These are phyloP conservation scores for Xerocomellus amylosporus DNA, from an alignment of 768 basidiomycete genomes.

Conservation along the genomic window DNA sequence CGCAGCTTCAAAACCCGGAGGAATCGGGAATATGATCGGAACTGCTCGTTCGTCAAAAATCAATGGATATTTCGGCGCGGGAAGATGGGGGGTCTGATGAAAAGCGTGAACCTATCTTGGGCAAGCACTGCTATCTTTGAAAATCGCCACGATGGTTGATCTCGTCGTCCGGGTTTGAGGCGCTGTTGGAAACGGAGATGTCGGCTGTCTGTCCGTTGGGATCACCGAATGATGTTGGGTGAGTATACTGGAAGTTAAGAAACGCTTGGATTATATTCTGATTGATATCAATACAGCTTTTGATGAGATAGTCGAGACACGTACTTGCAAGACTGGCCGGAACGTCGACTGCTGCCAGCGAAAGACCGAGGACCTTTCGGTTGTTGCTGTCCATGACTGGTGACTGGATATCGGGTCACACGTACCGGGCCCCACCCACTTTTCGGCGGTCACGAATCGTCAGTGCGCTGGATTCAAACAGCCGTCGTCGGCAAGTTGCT, in stretches of 20 bases:
- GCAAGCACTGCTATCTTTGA: neutral
- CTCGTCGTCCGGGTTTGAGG: neutral
- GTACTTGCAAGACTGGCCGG: too few relatives aligned
- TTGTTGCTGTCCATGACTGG: neutral
- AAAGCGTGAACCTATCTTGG: neutral
- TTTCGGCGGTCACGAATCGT: too few relatives aligned
- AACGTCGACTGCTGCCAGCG: neutral
- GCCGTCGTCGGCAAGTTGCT: too few relatives aligned
- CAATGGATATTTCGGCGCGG: neutral
- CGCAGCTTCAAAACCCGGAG: neutral
- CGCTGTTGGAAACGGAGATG: neutral
- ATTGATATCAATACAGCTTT: too few relatives aligned
- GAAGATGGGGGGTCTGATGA: neutral
- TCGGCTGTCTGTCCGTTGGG: too few relatives aligned
- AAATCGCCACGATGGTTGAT: neutral
- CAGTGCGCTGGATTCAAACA: too few relatives aligned
- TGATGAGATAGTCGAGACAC: too few relatives aligned
- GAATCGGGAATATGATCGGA: too few relatives aligned
- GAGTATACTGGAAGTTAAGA: too few relatives aligned
- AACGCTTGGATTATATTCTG: too few relatives aligned
- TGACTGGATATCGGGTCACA: neutral
- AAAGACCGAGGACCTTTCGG: neutral
- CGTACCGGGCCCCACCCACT: neutral
- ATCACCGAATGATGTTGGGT: neutral
- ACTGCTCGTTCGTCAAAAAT: neutral